Base-by-base conservation (phyloP, 768 basidiomycete genomes). In the Hygrophorus russula region DNA sequence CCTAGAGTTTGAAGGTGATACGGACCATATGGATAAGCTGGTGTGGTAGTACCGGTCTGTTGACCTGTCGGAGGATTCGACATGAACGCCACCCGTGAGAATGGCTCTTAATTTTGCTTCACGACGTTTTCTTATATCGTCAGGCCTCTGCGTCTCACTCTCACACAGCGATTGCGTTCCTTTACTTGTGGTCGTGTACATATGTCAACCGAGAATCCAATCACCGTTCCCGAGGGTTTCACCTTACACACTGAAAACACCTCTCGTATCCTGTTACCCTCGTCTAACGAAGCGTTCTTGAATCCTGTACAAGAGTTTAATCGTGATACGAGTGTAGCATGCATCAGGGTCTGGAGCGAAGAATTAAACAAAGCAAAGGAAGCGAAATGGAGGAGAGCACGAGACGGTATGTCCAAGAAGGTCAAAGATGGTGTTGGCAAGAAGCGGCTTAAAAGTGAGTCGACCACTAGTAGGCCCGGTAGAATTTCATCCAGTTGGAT, bases 231-330 rank as follows among this genome's bases (percentile, higher is more conserved):
- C 1, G 76, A 80, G 46, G 88, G 85, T 15, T 85, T 78, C 60
- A 75, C 72, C 9, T 66, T 91, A 46, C 82, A 90, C 62, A 80
- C 78, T 7, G 87, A 91, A 64, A 89, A 87, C 59, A 79, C 74
- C 2, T 76, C 86, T 0, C 78, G 76, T 55, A 85, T 97, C 56
- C 71, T 96, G 44, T 68, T 92, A 17, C 49, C 49, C 7, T 77
- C 81, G 4, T 69, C 74, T 6, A 85, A 89, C 49, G 83, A 86
- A 45, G 89, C 93, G 2, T 99, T 99, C 61, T 64, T 98, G 47
- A 99, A 99, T 57, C 94, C 96, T 5, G 83, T 97, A 10, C 96
- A 99, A 58, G 90, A 99, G 61, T 99, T 96, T 70, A 99, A 99
- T 64, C 74, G 96, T 31, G 96, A 99, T 63, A 60, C 89, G 36